phyloP scores from a whole-genome alignment of 345 rosid genomes.

The Gossypioides kirkii region DNA sequence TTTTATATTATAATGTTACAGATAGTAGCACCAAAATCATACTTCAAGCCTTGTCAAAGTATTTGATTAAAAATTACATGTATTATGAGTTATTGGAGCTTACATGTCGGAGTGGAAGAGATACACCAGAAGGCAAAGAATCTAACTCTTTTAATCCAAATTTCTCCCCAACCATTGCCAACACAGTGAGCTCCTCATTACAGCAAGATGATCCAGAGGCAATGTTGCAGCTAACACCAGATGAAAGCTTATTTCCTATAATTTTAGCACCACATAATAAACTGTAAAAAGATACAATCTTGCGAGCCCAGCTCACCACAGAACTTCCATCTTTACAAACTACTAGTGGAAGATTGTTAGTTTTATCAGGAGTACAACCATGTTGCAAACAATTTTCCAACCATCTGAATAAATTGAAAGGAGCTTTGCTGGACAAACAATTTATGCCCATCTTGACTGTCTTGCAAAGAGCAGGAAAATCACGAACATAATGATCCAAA shows the following conservation, averaged over 20 bases:
- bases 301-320: constrained; percentile 72
- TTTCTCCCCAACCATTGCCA: constrained; percentile 96
- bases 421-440: constrained; percentile 42
- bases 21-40: neutral
- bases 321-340: constrained; percentile 61
- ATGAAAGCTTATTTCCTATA: constrained; percentile 53
- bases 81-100: constrained; percentile 29
- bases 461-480: constrained; percentile 69
- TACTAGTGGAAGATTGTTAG: constrained; percentile 67
- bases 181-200: constrained; percentile 69
- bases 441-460: constrained; percentile 27
- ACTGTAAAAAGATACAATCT: constrained; percentile 79
- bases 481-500: constrained; percentile 81
- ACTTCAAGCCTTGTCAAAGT: neutral
- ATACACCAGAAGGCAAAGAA: constrained; percentile 76
- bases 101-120: constrained; percentile 96
- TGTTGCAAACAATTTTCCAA: constrained; percentile 68
- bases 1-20: neutral
- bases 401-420: constrained; percentile 87
- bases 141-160: constrained; percentile 90
- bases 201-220: constrained; percentile 70
- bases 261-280: constrained; percentile 71
- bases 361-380: constrained; percentile 51
- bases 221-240: constrained; percentile 75
- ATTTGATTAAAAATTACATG: neutral